Conservation (phyloP, 2,329 filamentous ascomycete species). For the Colletotrichum sojae region DNA sequence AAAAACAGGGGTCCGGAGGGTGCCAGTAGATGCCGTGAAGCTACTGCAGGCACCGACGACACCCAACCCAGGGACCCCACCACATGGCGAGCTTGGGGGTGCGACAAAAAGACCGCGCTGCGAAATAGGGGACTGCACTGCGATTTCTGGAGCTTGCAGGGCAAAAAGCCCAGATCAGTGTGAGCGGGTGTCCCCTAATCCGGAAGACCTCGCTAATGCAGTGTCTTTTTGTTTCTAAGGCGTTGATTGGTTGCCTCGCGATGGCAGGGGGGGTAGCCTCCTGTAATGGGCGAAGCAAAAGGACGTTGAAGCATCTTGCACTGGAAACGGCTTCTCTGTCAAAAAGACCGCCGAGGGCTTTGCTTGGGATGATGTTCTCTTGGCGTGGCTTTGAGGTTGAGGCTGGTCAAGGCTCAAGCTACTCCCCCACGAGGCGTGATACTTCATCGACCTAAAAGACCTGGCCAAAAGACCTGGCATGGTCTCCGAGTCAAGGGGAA, state of each 20-base stretch:
- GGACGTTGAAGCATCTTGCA: no score
- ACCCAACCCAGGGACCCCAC: no score
- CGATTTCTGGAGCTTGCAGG: no score
- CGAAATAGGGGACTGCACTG: no score
- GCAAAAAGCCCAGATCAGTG: no score
- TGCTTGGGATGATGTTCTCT: not conserved
- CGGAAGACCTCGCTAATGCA: conserved; percentile 10
- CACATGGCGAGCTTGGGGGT: not conserved
- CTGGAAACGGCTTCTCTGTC: no score
- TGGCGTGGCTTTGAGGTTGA: not conserved
- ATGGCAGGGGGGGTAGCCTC: not conserved
- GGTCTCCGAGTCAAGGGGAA: no score
- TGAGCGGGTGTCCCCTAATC: not conserved
- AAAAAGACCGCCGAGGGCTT: not conserved
- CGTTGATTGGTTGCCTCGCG: not conserved
- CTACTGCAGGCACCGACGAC: no score
- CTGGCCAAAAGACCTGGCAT: not conserved
- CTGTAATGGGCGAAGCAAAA: not conserved
- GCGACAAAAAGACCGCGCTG: conserved; percentile 8
- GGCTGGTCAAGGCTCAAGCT: no score
- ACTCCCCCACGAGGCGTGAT: not conserved
- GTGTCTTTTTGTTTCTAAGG: not conserved
- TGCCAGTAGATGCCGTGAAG: no score
- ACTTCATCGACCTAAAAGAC: conserved; percentile 1
- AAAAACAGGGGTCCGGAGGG: no score